A percentile compares a stretch with the other conserved stretches of the same genome.
phyloP scores from a whole-genome alignment of 2,329 filamentous ascomycete genomes.

The Claviceps africana region DNA sequence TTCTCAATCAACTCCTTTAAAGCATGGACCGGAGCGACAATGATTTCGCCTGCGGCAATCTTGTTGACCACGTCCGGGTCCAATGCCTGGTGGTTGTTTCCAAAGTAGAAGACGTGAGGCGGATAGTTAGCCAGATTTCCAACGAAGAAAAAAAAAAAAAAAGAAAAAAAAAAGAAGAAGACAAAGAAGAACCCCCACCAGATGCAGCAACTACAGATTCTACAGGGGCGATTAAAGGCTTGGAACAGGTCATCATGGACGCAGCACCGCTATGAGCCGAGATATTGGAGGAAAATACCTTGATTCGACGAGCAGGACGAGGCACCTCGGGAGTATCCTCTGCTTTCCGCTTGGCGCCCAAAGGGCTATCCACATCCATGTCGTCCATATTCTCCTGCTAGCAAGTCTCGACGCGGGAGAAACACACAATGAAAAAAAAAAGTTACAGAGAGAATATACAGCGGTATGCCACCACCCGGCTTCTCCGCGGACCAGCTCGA shows the following conservation, averaged over 20 bases:
- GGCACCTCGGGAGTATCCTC: slow-evolving; percentile 22
- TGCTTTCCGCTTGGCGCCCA: slow-evolving; percentile 37
- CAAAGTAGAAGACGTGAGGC: neutral
- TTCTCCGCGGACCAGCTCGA: neutral
- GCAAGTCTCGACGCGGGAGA: neutral
- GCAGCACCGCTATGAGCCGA: neutral
- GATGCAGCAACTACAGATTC: neutral
- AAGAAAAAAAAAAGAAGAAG: no score
- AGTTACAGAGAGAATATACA: neutral
- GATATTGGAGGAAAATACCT: slow-evolving; percentile 18
- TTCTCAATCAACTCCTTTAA: slow-evolving; percentile 96
- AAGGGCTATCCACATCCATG: slow-evolving; percentile 29
- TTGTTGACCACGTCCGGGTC: slow-evolving; percentile 94
- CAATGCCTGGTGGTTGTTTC: slow-evolving; percentile 45
- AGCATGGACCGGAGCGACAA: slow-evolving; percentile 90
- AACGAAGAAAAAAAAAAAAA: neutral
- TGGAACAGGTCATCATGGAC: neutral
- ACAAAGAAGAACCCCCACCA: neutral
- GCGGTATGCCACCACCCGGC: neutral
- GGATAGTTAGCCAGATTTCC: neutral
- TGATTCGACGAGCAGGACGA: slow-evolving; percentile 33
- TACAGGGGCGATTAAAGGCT: no score
- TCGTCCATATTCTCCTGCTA: slow-evolving; percentile 12
- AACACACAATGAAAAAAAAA: neutral
- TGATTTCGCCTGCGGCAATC: slow-evolving; percentile 95